Evolutionary conservation across 169 alveolate species (phyloP), one percentile per base, ranked within the genome.

Genomic region (Eimeria tenella): DNA sequence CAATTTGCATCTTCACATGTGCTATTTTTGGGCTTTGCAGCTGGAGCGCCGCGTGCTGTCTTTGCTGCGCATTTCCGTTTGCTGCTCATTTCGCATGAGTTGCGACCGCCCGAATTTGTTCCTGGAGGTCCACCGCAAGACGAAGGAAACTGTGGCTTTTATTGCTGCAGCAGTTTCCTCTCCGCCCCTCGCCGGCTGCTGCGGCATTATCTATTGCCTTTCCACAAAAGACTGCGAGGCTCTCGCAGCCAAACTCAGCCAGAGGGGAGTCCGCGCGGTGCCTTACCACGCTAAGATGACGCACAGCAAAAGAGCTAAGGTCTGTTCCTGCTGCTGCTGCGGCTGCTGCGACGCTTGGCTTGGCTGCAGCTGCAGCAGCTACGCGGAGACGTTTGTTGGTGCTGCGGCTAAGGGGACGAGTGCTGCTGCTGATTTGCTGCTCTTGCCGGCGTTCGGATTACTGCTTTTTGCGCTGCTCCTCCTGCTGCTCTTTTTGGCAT

Each of bases 191-290:
- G 19, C 8, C 10, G 31, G 55, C 31, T 25, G n/a, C 19, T 53
- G 83, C 56, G 93, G 99, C 0, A 97, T 98, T 49, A 97, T 99
- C 8, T 99, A 99, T 96, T 99, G 99, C 88, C 95, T 98, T 58
- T 96, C 99, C 42, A 95, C 98, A 96, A 96, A 97, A 86, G 99
- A 99, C 94, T 98, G 99, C 70, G 99, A 98, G 95, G 95, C 94
- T 71, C 95, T 99, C 58, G 96, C 99, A 17, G 94, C 93, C 68
- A 97, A 94, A 58, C 94, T 98, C 56, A 93, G 95, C 25, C 95
- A 93, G 10, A 93, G 94, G 68, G 96, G 95, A 93, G 94, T 94
- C 83, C 95, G 62, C 81, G 96, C 96, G n/a, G 96, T 95, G 31
- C 95, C 94, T 49, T 96, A 96, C 84, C 98, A 97, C 52, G 94